Base-by-base conservation (phyloP, 441 rosid genomes). In the Adansonia gregorii region DNA sequence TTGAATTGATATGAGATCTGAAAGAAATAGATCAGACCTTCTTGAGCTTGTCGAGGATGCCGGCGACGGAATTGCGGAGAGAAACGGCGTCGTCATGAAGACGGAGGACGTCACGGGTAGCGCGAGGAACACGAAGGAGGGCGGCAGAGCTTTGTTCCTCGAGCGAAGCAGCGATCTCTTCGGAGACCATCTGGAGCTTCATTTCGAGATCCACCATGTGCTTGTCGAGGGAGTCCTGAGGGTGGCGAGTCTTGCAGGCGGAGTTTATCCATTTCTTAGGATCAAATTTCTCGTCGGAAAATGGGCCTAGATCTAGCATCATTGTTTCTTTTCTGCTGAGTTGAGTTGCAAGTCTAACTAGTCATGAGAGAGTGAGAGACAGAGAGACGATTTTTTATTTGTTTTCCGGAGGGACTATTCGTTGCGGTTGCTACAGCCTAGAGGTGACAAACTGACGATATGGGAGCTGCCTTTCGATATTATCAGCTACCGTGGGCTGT, bases 151-250 rank as follows among this genome's bases (percentile, higher is more conserved):
- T 94, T 86, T 93, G 99, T 76, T 96, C 99, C 87, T 96, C 96
- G 31, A 96, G 98, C 39, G 98, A 91, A 60, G 93, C 89, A 41
- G 96, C 90, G 83, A 96, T 96, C 91, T 96, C 99, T 87, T 96
- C 99, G 65, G 98, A 93, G 20, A 90, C 87, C 87, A 94, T 94
- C 89, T 96, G 99, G 64, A 96, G 98, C 97, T 96, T 96, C 99
- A 94, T 94, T 73, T 96, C 99, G 80, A 96, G 94, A 91, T 96
- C 99, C 79, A 90, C 92, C 67, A 94, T 85, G 83, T 94, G 95
- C 78, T 89, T 92, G 88, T 96, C 99, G 14, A 93, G 86, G 3
- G 98, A 87, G 78, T 93, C 97, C 81, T 93, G 95, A 55, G 92
- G 91, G 80, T 93, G 98, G 52, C 98, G 94, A 67, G 88, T 77